Conservation (phyloP, 2,329 filamentous ascomycete genomes). For the Colletotrichum truncatum region DNA sequence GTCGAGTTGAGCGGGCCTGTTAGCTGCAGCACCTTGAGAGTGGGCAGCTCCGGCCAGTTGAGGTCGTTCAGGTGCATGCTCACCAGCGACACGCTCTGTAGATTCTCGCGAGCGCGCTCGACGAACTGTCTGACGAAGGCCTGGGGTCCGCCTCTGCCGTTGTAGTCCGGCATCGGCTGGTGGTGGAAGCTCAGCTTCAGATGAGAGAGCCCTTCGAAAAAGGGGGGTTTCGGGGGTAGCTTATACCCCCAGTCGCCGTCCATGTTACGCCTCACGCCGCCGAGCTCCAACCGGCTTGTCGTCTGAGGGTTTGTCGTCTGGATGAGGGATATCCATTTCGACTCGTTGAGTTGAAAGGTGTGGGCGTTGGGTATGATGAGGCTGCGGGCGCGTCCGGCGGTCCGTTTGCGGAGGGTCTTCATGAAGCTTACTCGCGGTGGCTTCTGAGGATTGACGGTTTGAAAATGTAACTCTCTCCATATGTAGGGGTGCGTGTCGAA, state of each 20-base stretch:
- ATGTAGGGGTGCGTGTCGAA: constrained; percentile 27
- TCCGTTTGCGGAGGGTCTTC: constrained; percentile 20
- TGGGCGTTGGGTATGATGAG: constrained; percentile 25
- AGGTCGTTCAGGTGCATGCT: constrained; percentile 25
- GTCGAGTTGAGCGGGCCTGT: constrained; percentile 18
- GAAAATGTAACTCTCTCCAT: constrained; percentile 28
- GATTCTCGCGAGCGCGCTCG: constrained; percentile 6
- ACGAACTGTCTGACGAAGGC: constrained; percentile 19
- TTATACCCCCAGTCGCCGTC: constrained; percentile 27
- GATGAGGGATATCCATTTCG: constrained; percentile 26
- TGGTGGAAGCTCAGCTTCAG: constrained; percentile 17
- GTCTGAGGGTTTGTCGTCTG: constrained; percentile 27
- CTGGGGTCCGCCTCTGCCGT: constrained; percentile 18
- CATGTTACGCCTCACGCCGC: constrained; percentile 11
- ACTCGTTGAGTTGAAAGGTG: constrained; percentile 26
- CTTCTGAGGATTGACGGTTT: not conserved
- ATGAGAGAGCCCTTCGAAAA: constrained; percentile 16
- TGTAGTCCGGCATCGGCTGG: not conserved
- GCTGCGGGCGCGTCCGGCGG: constrained; percentile 18
- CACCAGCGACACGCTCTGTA: constrained; percentile 11
- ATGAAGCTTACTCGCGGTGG: constrained; percentile 18
- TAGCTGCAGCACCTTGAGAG: constrained; percentile 20
- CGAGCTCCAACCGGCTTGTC: constrained; percentile 25
- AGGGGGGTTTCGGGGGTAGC: constrained; percentile 22
- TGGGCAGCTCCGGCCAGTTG: constrained; percentile 23